These are phyloP conservation scores for Thelonectria olida DNA, from an alignment of 2,329 filamentous ascomycete species.

Conservation along the genomic window DNA sequence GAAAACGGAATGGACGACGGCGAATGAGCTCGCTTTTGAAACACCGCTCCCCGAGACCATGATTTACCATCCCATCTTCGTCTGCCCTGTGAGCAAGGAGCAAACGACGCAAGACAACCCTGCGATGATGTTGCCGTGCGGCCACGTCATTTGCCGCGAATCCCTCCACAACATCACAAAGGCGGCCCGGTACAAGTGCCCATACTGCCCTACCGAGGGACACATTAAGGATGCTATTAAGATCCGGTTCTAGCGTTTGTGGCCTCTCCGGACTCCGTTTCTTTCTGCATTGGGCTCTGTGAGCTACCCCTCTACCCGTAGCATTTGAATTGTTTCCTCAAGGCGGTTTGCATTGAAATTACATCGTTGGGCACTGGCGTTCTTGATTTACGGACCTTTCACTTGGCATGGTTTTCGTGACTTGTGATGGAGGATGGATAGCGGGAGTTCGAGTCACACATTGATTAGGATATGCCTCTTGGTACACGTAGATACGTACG, in stretches of 20 bases:
- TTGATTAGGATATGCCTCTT: conserved; percentile 23
- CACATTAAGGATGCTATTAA: conserved; percentile 78
- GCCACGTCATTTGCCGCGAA: conserved; percentile 91
- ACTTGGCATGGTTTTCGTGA: conserved; percentile 6
- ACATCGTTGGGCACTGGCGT: conserved; percentile 16
- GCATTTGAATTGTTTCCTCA: background rate
- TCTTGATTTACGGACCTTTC: conserved; percentile 16
- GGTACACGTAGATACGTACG: background rate
- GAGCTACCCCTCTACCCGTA: background rate
- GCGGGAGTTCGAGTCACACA: conserved; percentile 29
- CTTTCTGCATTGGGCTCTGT: background rate
- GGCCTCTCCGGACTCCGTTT: background rate
- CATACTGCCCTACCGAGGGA: conserved; percentile 91
- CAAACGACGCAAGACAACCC: conserved; percentile 94
- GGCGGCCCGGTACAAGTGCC: conserved; percentile 87
- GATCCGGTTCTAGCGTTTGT: conserved; percentile 67
- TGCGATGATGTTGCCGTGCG: conserved; percentile 96
- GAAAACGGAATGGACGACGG: conserved; percentile 93
- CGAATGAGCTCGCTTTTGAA: conserved; percentile 87
- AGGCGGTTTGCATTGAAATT: conserved; percentile 1
- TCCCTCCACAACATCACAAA: conserved; percentile 83
- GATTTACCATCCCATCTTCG: conserved; percentile 95
- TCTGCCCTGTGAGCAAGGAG: conserved; percentile 96
- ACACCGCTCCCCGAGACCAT: conserved; percentile 67
- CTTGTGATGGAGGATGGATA: conserved; percentile 22